These are phyloP conservation scores for Astrothelium subdiscretum DNA, from an alignment of 495 filamentous ascomycete genomes.

Conservation along the genomic window DNA sequence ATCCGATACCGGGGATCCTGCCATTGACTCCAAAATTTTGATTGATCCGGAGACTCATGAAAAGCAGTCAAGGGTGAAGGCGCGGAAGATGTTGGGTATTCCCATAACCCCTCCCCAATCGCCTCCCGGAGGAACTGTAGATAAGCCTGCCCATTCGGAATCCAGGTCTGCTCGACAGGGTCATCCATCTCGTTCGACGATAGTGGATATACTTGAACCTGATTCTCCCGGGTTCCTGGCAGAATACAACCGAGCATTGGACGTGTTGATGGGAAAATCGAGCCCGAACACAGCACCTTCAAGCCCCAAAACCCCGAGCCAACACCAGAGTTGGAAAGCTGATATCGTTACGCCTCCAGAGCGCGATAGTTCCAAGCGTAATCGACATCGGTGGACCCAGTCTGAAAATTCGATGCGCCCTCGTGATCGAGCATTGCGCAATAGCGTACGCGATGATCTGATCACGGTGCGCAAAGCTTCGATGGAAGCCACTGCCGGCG, in stretches of 20 bases:
- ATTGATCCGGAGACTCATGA: neutral
- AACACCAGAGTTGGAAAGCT: neutral
- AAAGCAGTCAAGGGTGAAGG: neutral
- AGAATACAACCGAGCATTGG: neutral
- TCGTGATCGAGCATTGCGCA: neutral
- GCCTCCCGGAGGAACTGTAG: neutral
- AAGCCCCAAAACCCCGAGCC: neutral
- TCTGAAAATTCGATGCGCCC: neutral
- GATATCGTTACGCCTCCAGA: neutral
- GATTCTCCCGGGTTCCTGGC: neutral
- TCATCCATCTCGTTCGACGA: neutral
- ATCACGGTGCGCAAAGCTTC: conserved; percentile 19
- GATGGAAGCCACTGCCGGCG: conserved; percentile 33
- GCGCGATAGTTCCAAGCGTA: neutral
- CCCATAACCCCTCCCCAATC: conserved; percentile 12
- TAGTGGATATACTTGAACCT: neutral
- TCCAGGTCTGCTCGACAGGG: neutral
- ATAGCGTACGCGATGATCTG: neutral
- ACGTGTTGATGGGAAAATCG: neutral
- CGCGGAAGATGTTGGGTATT: neutral
- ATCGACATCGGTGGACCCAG: neutral
- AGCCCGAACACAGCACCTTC: neutral
- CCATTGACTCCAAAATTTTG: neutral
- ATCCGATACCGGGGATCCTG: neutral
- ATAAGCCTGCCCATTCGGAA: neutral